Percentiles rank a stretch among this genome's conserved stretches.
These are phyloP conservation scores for Ustilago sp. DNA, from an alignment of 1,284 basidiomycete species.

Conservation along the genomic window DNA sequence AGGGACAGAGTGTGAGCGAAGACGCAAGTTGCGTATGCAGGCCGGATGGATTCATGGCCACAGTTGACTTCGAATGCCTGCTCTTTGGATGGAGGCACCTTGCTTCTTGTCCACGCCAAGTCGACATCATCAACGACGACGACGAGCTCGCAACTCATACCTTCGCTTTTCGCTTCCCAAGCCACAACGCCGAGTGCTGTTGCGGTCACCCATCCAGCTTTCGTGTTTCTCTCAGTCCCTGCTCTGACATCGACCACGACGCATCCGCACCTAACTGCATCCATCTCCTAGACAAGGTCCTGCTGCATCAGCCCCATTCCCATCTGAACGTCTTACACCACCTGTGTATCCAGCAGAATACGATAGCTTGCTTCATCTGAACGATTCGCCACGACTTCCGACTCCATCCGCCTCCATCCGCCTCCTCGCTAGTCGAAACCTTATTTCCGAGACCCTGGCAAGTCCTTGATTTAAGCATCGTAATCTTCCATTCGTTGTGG, in stretches of 20 bases:
- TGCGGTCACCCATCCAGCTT: slow-evolving; percentile 1
- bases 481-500: not conserved
- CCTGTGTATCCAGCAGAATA: not conserved
- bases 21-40: slow-evolving; percentile 11
- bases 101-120: slow-evolving; percentile 9
- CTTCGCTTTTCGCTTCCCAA: not conserved
- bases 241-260: not conserved
- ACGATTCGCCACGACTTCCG: not conserved
- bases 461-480: not conserved
- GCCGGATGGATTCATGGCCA: slow-evolving; percentile 19
- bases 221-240: slow-evolving; percentile 1
- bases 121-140: slow-evolving; percentile 2
- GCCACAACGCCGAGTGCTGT: not conserved
- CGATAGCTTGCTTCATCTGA: slow-evolving; percentile 11
- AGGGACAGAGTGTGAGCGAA: slow-evolving; percentile 4
- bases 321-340: not conserved
- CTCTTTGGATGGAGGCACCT: slow-evolving; percentile 11
- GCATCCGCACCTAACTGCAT: slow-evolving; percentile 7
- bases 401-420: not conserved
- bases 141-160: slow-evolving; percentile 1
- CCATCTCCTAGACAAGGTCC: not conserved
- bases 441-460: slow-evolving; percentile 1
- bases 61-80: slow-evolving; percentile 2
- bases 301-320: not conserved
- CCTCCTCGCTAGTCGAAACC: not conserved